Conservation (phyloP, 2,329 filamentous ascomycete genomes). For the Phialemoniopsis sp. region DNA sequence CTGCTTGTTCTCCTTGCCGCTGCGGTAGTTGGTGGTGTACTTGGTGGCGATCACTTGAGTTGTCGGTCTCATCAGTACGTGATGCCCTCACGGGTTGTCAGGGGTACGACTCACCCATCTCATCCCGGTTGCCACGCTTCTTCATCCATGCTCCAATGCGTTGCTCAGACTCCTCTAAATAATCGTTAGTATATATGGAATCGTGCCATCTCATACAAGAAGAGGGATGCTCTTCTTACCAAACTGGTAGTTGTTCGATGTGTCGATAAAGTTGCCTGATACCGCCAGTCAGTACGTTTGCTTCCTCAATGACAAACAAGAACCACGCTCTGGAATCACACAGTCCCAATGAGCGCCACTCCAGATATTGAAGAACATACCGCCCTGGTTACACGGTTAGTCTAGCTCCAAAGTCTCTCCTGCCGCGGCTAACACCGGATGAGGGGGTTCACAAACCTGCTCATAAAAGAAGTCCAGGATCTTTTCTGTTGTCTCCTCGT, state of each 20-base stretch:
- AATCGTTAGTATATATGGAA: background rate
- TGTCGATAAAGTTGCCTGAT: conserved; percentile 71
- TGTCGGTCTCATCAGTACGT: background rate
- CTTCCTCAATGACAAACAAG: background rate
- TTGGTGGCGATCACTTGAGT: conserved; percentile 64
- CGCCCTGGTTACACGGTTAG: too few species aligned
- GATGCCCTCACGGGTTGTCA: background rate
- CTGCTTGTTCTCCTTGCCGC: conserved; percentile 27
- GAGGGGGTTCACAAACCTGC: conserved; percentile 28
- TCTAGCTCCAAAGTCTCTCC: too few species aligned
- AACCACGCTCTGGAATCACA: background rate
- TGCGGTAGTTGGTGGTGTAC: conserved; percentile 55
- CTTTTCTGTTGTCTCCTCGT: conserved; percentile 55
- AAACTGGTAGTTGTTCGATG: conserved; percentile 63
- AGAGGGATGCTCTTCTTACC: conserved; percentile 33
- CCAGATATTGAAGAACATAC: too few species aligned
- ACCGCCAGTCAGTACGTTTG: too few species aligned
- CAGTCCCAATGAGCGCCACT: background rate
- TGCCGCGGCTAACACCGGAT: too few species aligned
- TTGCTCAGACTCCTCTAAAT: conserved; percentile 49
- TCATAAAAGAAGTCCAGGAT: conserved; percentile 65
- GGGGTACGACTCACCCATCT: conserved; percentile 43
- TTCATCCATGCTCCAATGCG: conserved; percentile 72
- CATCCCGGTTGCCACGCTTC: conserved; percentile 57
- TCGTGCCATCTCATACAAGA: too few species aligned